Evolutionary conservation across 371 early-diverging fungal species (phyloP), one percentile per base, ranked within the genome.

Genomic region (Syncephalis fuscata): DNA sequence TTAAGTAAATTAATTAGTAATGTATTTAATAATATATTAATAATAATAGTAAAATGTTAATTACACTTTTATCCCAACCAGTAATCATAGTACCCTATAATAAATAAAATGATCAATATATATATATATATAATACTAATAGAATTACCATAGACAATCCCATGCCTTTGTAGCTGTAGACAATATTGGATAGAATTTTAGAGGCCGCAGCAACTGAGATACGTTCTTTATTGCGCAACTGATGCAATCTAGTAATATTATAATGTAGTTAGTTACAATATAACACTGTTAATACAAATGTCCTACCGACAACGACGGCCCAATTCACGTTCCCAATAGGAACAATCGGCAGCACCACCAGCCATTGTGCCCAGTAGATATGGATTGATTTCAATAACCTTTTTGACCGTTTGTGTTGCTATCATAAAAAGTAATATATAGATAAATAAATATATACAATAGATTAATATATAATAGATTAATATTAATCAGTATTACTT

Each of bases 291-390:
- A n/a, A 14, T 21, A 20, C 32, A 32, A 32, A 41, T n/a, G n/a
- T 20, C 54, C 32, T 49, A 73, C 64, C 92, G 65, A 73, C 96
- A 98, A 51, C 94, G 80, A 57, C 92, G 74, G 15, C 99, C 99
- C 55, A 99, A 81, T 57, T 94, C 88, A 48, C 98, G 86, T 63
- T 99, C 98, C 99, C 99, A 99, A 68, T 82, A 99, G 46, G 81
- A 84, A 73, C 99, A 99, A 65, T 99, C 99, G n/a, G 99, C 99
- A 22, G 99, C 99, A 68, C 99, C 99, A 53, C 99, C 99, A 37
- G 99, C 99, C 97, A 99, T 95, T 20, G 99, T 99, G 41, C 99
- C 99, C 52, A 99, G 74, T 45, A 99, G 71, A 65, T 94, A 94
- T 39, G 93, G 93, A 66, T 99, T 99, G 60, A 99, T 96, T 66